Percentiles rank a stretch among this genome's conserved stretches.
Conservation (phyloP, 2,329 filamentous ascomycete species). For the Ploettnerulaceae sp. region DNA sequence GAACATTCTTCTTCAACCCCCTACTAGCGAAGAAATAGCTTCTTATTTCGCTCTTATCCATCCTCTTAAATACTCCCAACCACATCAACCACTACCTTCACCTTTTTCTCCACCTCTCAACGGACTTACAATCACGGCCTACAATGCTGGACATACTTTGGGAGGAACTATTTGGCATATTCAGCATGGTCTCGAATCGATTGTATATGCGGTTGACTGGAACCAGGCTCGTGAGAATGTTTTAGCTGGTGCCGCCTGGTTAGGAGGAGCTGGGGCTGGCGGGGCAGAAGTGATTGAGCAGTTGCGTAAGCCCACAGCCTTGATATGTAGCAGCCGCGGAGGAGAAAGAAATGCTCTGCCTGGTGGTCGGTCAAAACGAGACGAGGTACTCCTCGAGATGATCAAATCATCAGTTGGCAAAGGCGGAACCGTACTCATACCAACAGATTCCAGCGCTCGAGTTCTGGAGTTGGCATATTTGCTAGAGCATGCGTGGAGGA, state of each 20-base stretch:
- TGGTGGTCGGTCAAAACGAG: conserved; percentile 72
- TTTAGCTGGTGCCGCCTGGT: conserved; percentile 86
- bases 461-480: conserved; percentile 89
- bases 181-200: conserved; percentile 91
- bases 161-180: conserved; percentile 99
- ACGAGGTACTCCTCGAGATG: conserved; percentile 79
- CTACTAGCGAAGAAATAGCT: conserved; percentile 82
- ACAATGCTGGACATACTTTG: conserved; percentile 91
- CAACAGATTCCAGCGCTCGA: conserved; percentile 91
- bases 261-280: conserved; percentile 73
- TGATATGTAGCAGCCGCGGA: conserved; percentile 86
- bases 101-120: conserved; percentile 85
- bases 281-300: conserved; percentile 92
- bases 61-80: conserved; percentile 93
- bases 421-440: conserved; percentile 88
- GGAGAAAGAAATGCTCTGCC: conserved; percentile 65
- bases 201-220: conserved; percentile 97
- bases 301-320: conserved; percentile 83
- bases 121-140: conserved; percentile 90
- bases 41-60: conserved; percentile 88
- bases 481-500: conserved; percentile 85
- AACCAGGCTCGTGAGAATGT: conserved; percentile 97
- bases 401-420: conserved; percentile 73
- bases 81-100: conserved; percentile 81
- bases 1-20: conserved; percentile 57